Evolutionary conservation across 176 grass and related monocot species (phyloP), one percentile per base, ranked within the genome.

Genomic region (Chloris gayana): DNA sequence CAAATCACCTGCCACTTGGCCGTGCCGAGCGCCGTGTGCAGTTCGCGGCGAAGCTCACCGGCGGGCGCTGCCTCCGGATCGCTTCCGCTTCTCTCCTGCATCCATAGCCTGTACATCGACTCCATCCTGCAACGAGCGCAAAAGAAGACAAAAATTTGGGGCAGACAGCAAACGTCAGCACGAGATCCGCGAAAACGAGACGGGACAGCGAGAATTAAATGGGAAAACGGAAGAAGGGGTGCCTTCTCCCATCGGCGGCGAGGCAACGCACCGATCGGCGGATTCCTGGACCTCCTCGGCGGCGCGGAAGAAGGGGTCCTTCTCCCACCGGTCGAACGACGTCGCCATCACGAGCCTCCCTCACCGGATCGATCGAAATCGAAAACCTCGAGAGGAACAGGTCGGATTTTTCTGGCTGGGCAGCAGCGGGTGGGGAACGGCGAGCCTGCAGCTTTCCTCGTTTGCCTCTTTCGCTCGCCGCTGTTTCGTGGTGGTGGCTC

Each of bases 221-320:
- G 21, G 12, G 25, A 9, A 2, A 61, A 29, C 11, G 58, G 58
- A 25, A 7, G n/a, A 58, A 24, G 19, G 19, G 19, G 19, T 9
- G 8, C 19, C 51, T 19, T 8, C 51, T 50, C 47, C 47, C 47
- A 50, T 14, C 1, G 13, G 60, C 11, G 15, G 11, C 1, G 21
- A 51, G 37, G 34, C 19, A 41, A 29, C 78, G 39, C 65, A 97
- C 95, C 89, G 89, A 32, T 97, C 91, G 59, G 91, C 66, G 30
- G 95, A 94, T 69, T 90, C 85, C 75, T 97, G 91, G 57, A 94
- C 91, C 85, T 97, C 95, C 91, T 97, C 95, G 27, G 94, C 87
- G 46, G 91, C 89, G 15, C 72, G 79, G 77, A 97, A 97, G 87
- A 97, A 97, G 46, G 91, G 91, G 49, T 97, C 94, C 80, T 92